phyloP scores from a whole-genome alignment of 2,329 filamentous ascomycete species.

The Neonectria hederae region DNA sequence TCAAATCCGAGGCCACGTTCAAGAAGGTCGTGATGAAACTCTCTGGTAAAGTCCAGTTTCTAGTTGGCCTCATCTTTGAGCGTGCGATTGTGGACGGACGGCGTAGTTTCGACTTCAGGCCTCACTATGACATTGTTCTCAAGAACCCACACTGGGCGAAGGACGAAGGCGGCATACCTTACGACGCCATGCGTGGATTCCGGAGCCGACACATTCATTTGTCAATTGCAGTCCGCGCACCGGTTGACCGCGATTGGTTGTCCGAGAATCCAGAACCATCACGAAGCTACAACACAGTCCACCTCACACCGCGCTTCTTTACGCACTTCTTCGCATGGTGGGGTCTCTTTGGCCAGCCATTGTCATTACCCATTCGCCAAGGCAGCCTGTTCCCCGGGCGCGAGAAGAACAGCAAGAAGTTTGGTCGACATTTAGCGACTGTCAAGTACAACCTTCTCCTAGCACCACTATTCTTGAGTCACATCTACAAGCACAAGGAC shows the following conservation, averaged over 20 bases:
- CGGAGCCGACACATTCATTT: conserved; percentile 96
- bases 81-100: conserved; percentile 76
- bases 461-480: conserved; percentile 92
- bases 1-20: conserved; percentile 82
- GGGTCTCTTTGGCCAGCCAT: conserved; percentile 93
- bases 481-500: conserved; percentile 99
- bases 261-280: conserved; percentile 79
- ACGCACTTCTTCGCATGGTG: conserved; percentile 99
- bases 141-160: conserved; percentile 82
- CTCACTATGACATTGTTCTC: conserved; percentile 90
- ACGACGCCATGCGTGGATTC: conserved; percentile 97
- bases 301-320: conserved; percentile 94
- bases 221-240: conserved; percentile 89
- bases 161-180: conserved; percentile 64
- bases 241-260: conserved; percentile 86
- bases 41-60: conserved; percentile 94
- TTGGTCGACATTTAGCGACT: conserved; percentile 94
- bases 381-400: conserved; percentile 89
- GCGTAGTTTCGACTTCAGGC: conserved; percentile 87
- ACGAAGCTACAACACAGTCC: conserved; percentile 94
- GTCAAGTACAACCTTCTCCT: conserved; percentile 97
- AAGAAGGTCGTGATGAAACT: conserved; percentile 99
- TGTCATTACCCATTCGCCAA: conserved; percentile 94
- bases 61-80: conserved; percentile 92
- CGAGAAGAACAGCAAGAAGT: conserved; percentile 98